Base-by-base conservation (phyloP, 73 alveolate genomes). In the Paraurostyla sp. region DNA sequence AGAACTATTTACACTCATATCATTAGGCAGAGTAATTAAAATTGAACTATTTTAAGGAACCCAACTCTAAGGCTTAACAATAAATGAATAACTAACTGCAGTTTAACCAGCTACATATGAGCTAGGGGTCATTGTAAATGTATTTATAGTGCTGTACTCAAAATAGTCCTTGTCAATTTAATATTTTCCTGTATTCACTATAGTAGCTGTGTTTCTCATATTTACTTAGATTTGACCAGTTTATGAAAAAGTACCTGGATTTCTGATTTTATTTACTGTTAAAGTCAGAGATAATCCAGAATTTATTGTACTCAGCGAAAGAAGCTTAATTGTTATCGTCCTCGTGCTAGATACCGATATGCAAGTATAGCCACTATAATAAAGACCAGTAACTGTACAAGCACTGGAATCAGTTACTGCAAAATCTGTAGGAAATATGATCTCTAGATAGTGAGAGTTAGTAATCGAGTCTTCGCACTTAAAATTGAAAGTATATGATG, bases 401-500 rank as follows among this genome's bases (percentile, higher is more conserved):
- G 71, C 15, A 7, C 52, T 6, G 7, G 65, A 48, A 73, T 43
- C 71, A 2, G 45, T 27, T 3, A 73, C 71, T 45, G 32, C 32
- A 33, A 73, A 73, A 40, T 73, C 86, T 20, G 25, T 45, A 6
- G 86, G 86, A 7, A 73, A 73, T 42, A 49, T 73, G 3, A 73
- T 48, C 45, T 48, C 86, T 73, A 73, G 18, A 22, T 35, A 73
- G 4, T 73, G 62, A 2, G 71, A 20, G 20, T 27, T 48, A 20
- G 40, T 16, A 45, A 48, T 73, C 20, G 27, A 13, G 20, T 40
- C 30, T 23, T 48, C 23, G 71, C 43, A 73, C 30, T 73, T 11
- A n/a, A 73, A n/a, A 2, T 4, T 15, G 32, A 43, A 23, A 45
- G 48, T 45, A 45, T 73, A 73, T 6, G 11, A n/a, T 3, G 86